Base-by-base conservation (phyloP, 2,329 filamentous ascomycete species). In the Aspergillus fischeri region DNA sequence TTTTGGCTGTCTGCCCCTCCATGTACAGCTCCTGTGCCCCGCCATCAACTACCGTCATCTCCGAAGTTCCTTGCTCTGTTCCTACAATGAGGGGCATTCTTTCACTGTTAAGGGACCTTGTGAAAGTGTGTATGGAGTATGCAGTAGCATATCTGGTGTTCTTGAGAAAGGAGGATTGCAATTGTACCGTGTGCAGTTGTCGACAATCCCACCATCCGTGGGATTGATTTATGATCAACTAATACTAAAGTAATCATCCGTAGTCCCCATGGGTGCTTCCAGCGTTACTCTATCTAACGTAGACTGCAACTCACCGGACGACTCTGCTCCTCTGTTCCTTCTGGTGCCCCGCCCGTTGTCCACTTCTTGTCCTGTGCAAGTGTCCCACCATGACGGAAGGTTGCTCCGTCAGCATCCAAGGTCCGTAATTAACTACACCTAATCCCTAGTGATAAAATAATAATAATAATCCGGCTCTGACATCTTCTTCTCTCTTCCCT, bases 331-430 rank as follows among this genome's bases (percentile, higher is more conserved):
- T 69, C 61, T 49, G 32, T 38, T 24, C 20, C 29, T 24, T 24
- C 29, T 20, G 47, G 59, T 60, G 64, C 64, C 65, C 64, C 65
- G 63, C 65, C 61, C 50, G 29, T 32, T 32, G 29, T 14, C 29
- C 29, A 32, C 32, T 29, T 29, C 28, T 11, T 29, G 28, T 56
- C 53, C 9, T 32, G 28, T 11, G 48, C 25, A 4, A 25, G 20
- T 21, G 60, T 65, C 66, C 69, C 66, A 67, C 65, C 59, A 67
- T 73, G 70, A 73, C 70, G 70, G 70, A 72, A 70, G 64, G 65
- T 68, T 67, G 67, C 68, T 71, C 70, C 69, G 70, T 72, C 66
- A 71, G 65, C 68, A 65, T 59, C 57, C 41, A 17, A 25, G 35
- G 38, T 47, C 42, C 38, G 35, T 44, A 27, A 21, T 25, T 24